phyloP scores from a whole-genome alignment of 2,329 filamentous ascomycete species.

The Fonsecaea nubica region DNA sequence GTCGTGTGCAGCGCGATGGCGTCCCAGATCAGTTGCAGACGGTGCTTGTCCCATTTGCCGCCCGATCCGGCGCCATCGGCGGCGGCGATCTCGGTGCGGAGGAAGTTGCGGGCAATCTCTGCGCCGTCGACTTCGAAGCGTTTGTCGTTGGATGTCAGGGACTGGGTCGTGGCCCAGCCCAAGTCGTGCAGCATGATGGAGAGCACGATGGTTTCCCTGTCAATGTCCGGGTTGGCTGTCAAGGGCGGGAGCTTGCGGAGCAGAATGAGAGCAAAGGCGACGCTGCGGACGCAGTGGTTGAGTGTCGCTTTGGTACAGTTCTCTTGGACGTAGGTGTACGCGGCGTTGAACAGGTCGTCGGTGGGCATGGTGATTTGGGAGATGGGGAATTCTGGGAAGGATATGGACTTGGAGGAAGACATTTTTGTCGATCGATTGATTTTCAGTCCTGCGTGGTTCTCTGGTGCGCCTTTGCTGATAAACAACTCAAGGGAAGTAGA shows the following conservation, averaged over 20 bases:
- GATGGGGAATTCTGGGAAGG: constrained; percentile 45
- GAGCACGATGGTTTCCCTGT: constrained; percentile 38
- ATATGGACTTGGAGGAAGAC: constrained; percentile 15
- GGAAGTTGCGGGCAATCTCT: constrained; percentile 52
- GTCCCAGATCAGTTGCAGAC: constrained; percentile 58
- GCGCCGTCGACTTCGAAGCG: constrained; percentile 61
- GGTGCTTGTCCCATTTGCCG: constrained; percentile 49
- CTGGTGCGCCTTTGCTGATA: too few relatives aligned
- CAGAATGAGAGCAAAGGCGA: constrained; percentile 50
- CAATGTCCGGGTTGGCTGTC: constrained; percentile 34
- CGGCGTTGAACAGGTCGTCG: constrained; percentile 26
- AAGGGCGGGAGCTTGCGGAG: constrained; percentile 39
- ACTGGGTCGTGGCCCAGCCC: constrained; percentile 49
- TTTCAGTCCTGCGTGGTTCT: neutral
- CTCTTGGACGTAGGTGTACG: constrained; percentile 26
- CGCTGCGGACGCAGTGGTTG: constrained; percentile 34
- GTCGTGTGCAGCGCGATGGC: constrained; percentile 52
- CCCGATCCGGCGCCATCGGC: neutral
- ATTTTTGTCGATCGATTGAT: constrained; percentile 7
- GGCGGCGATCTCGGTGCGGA: constrained; percentile 6
- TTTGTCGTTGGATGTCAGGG: constrained; percentile 51
- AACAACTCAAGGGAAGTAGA: too few relatives aligned
- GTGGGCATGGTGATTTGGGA: constrained; percentile 47
- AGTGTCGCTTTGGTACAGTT: constrained; percentile 28
- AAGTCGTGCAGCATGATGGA: constrained; percentile 41